Evolutionary conservation across 257 asterid genomes (phyloP), one percentile per base, ranked within the genome.

Genomic region (Nicotiana tabacum): DNA sequence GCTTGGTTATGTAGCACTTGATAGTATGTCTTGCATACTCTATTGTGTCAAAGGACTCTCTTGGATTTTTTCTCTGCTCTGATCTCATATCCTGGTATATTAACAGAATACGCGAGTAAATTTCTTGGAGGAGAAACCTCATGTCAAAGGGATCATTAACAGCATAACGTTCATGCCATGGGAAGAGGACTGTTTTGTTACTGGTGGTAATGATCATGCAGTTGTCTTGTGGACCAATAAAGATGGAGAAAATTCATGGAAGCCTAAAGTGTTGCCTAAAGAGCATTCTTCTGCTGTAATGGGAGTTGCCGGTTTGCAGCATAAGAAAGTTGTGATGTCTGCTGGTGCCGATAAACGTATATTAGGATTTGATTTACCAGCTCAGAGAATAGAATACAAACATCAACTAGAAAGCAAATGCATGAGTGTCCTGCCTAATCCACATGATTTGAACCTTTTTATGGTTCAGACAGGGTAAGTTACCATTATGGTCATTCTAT

Each of bases 121-220:
- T 83, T 94, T 88, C 90, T 87, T 94, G 65, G 84, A 84, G 72
- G 97, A 88, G 84, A 93, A 90, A 90, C 98, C 99, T 77, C 99
- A 96, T 79, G 24, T 46, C 15, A 94, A 88, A 89, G 98, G 99
- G 82, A 87, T 89, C 83, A 94, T 96, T 85, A 96, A 96, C 93
- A 87, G 87, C 91, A 93, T 96, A 77, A 76, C 43, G 81, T 96
- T 96, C 92, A 89, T 90, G 98, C 98, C 97, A 0, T 96, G 99
- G 98, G 94, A 90, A 0, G 93, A 93, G 39, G 89, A 78, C 81
- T 87, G 89, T 79, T 96, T 96, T 65, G 93, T 89, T 35, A 96
- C 98, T 51, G 97, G 95, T 66, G 99, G 99, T 65, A 90, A 96
- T 78, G 99, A 96, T 87, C 99, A 96, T 80, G 97, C 93, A 30